A percentile compares a stretch with the other conserved stretches of the same genome.
phyloP scores from a whole-genome alignment of 305 asterid genomes.

The Coffea humblotiana region DNA sequence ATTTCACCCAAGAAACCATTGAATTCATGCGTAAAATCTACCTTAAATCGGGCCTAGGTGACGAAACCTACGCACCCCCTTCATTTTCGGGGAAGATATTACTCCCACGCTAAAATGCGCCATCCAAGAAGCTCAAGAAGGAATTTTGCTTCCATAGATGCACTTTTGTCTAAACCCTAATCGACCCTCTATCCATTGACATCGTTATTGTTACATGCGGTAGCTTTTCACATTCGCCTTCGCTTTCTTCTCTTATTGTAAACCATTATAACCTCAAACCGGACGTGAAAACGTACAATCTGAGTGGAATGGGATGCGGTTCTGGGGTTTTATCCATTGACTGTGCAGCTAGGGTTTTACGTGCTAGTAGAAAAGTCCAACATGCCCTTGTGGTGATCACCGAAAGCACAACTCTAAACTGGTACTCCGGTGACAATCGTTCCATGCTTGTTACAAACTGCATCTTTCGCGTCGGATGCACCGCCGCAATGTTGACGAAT shows the following conservation, averaged over 20 bases:
- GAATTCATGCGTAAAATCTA: constrained; percentile 52
- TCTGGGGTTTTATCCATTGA: constrained; percentile 61
- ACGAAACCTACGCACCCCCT: constrained; percentile 67
- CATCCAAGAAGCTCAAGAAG: constrained; percentile 57
- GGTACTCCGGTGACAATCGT: constrained; percentile 62
- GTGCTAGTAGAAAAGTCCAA: constrained; percentile 35
- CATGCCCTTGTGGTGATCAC: constrained; percentile 57
- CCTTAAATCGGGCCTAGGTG: constrained; percentile 59
- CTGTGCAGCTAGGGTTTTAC: constrained; percentile 50
- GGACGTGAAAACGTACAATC: constrained; percentile 61
- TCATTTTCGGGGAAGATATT: constrained; percentile 42
- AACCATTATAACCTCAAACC: constrained; percentile 47
- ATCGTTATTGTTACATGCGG: constrained; percentile 55
- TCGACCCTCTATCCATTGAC: constrained; percentile 40
- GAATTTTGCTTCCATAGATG: constrained; percentile 48
- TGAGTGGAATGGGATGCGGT: constrained; percentile 80
- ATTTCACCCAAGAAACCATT: constrained; percentile 26
- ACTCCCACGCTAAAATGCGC: constrained; percentile 46
- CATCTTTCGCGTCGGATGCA: constrained; percentile 65
- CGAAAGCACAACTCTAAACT: constrained; percentile 56
- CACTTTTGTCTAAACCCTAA: constrained; percentile 42
- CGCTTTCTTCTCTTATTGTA: constrained; percentile 53
- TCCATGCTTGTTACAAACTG: constrained; percentile 72
- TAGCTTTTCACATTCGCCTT: constrained; percentile 59
- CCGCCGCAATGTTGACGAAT: constrained; percentile 52